Evolutionary conservation across 2,329 filamentous ascomycete genomes (phyloP), one percentile per base, ranked within the genome.

Genomic region (Hypoxylon sp.): DNA sequence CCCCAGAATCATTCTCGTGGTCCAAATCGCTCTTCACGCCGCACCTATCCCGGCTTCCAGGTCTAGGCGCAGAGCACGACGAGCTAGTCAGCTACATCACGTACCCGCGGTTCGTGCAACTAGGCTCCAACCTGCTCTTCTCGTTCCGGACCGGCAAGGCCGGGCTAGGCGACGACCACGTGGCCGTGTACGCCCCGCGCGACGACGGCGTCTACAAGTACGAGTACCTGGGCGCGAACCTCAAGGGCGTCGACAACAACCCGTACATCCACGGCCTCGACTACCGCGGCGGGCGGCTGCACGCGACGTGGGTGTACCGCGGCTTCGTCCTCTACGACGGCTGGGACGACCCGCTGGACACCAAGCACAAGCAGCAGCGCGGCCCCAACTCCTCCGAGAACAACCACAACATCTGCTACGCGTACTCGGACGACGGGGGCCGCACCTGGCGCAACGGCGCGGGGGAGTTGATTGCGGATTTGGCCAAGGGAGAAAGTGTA

Each of bases 181-280:
- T 85, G 6, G 81, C 81, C 71, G 70, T 80, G 6, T 85, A 85
- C 72, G 9, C 36, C 7, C 8, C 36, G 16, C 16, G 20, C 1
- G 4, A 40, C 1, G 4, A 18, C 14, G 14, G 28, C 18, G 9
- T 12, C 11, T 38, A 55, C 33, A 20, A 46, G 66, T 84, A 80
- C 76, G 72, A 69, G 9, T 75, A 73, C n/a, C 79, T 76, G 0
- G 79, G 78, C 67, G 75, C 74, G 61, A 72, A 74, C 51, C 80
- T 81, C 78, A 87, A 95, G 76, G 83, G 83, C 28, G 71, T 80
- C 22, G 73, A 76, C 42, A 84, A 82, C 72, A 85, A 83, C 71
- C 82, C 83, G 1, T 85, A 85, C 71, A 79, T 84, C 70, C 82
- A 85, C 72, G 83, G 83, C 8, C 74, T 85, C 46, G 80, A 79